These are phyloP conservation scores for Przewalskia tangutica DNA, from an alignment of 257 asterid species.

Conservation along the genomic window DNA sequence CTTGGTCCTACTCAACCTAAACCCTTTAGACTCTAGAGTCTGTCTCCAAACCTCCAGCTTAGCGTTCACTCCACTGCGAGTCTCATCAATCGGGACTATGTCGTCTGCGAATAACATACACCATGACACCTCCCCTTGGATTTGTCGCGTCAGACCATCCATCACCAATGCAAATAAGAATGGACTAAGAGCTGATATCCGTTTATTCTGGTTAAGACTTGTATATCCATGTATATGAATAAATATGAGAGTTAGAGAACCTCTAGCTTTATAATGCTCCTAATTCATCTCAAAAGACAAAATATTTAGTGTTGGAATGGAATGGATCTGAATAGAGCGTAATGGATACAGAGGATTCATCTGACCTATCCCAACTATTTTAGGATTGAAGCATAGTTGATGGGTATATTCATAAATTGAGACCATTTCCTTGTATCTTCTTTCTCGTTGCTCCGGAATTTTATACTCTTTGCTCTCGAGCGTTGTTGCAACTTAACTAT, in stretches of 20 bases:
- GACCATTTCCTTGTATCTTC: too few relatives aligned
- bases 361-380: background rate
- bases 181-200: too few relatives aligned
- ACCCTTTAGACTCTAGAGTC: too few relatives aligned
- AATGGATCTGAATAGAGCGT: background rate
- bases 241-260: background rate
- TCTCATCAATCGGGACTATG: too few relatives aligned
- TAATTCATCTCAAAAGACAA: background rate
- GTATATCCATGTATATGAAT: background rate
- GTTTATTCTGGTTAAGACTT: background rate
- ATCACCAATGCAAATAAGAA: too few relatives aligned
- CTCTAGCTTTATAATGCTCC: background rate
- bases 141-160: too few relatives aligned
- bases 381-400: background rate
- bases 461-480: background rate
- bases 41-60: too few relatives aligned
- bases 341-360: background rate
- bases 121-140: too few relatives aligned
- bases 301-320: background rate
- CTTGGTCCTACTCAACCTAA: too few relatives aligned
- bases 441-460: too few relatives aligned
- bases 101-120: too few relatives aligned
- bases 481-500: background rate
- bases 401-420: background rate
- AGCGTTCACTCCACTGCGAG: too few relatives aligned